Evolutionary conservation across 495 filamentous ascomycete genomes (phyloP), one percentile per base, ranked within the genome.

Genomic region (Trichoderma erinaceum): DNA sequence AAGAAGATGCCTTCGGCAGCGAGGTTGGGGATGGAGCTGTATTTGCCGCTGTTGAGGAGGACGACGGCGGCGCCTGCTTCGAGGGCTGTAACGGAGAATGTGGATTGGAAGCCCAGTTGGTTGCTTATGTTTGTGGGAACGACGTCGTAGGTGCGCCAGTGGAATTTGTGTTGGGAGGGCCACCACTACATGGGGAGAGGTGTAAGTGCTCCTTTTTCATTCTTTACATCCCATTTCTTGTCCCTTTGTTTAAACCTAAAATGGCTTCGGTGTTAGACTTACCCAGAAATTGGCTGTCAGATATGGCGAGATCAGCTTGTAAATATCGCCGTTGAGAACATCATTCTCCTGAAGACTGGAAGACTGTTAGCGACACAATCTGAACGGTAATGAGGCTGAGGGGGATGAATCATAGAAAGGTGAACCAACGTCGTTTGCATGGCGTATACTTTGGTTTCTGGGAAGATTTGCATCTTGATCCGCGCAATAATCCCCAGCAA

Each of bases 221-320:
- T 6, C 6, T 35, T 35, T 35, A n/a, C n/a, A n/a, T 6, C 32
- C 6, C 32, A 35, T 35, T n/a, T n/a, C 32, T 35, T 35, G 32
- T 35, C 43, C 2, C 43, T 44, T 44, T 13, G 12, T 43, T 12
- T 13, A 44, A 10, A 44, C 43, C 3, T 15, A 46, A 16, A 12
- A 46, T 4, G 35, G 35, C 5, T 38, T 38, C 12, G 43, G 43
- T 35, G 16, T n/a, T 23, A 0, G 12, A 61, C 68, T 58, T 70
- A 78, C 79, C 80, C 81, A 83, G 21, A 83, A 72, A 48, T 83
- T 83, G 4, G 80, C 81, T 0, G 81, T 83, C 12, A 80, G 79
- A 68, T 82, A 83, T 16, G 81, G 81, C 13, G 79, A 76, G 43
- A 83, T 82, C 67, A 83, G 64, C 46, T 76, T 78, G 35, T 82